phyloP scores from a whole-genome alignment of 2,329 filamentous ascomycete species.

The Venturia aucupariae region DNA sequence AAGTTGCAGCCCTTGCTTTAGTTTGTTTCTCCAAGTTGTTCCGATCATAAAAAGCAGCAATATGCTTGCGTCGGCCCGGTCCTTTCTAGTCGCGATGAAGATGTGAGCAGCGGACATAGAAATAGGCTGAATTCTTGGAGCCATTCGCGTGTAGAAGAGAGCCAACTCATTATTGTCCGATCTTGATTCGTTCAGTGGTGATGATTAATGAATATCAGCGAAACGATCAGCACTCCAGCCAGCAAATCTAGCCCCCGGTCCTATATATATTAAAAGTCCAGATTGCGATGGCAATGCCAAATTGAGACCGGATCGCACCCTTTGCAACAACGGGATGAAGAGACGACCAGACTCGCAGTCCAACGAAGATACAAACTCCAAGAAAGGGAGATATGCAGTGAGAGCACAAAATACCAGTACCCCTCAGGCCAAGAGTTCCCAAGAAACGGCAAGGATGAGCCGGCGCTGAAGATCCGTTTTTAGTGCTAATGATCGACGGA shows the following conservation, averaged over 20 bases:
- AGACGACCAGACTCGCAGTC: too few relatives aligned
- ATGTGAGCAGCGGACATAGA: too few relatives aligned
- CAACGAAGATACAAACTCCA: too few relatives aligned
- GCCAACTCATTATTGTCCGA: neutral
- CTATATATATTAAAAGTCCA: neutral
- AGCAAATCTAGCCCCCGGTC: neutral
- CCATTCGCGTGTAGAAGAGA: too few relatives aligned
- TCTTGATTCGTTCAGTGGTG: neutral
- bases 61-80: too few relatives aligned
- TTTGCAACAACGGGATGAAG: too few relatives aligned
- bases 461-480: neutral
- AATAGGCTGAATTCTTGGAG: too few relatives aligned
- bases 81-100: too few relatives aligned
- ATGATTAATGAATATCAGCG: neutral
- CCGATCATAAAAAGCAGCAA: too few relatives aligned
- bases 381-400: too few relatives aligned
- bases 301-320: neutral
- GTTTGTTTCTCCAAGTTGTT: too few relatives aligned
- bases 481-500: neutral
- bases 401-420: neutral
- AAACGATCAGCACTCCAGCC: neutral
- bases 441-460: neutral
- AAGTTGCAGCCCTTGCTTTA: too few relatives aligned
- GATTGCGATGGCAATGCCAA: neutral
- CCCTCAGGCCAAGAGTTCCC: neutral